Evolutionary conservation across 192 early-diverging fungal genomes (phyloP).

Genomic region (Coemansia sp.): DNA sequence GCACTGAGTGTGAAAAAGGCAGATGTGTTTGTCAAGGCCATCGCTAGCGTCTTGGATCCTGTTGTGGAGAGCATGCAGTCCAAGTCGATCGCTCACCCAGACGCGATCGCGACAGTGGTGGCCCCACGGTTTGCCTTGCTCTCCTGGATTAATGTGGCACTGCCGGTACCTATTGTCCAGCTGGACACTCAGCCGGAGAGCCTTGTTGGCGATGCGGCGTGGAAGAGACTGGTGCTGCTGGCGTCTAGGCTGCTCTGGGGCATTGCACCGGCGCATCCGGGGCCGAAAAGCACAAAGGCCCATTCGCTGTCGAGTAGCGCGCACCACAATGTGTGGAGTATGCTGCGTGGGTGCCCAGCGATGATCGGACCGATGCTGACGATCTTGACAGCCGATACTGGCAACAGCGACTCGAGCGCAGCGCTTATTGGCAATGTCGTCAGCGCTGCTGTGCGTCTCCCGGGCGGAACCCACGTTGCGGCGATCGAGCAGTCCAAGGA

Average conservation of each 20-base stretch:
- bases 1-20: slow-evolving; percentile 60
- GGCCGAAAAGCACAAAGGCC: slow-evolving; percentile 14
- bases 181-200: slow-evolving; percentile 54
- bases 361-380: slow-evolving; percentile 47
- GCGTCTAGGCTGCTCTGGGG: slow-evolving; percentile 57
- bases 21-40: slow-evolving; percentile 54
- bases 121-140: slow-evolving; percentile 60
- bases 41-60: slow-evolving; percentile 50
- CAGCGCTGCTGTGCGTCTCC: slow-evolving; percentile 56
- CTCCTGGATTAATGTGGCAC: slow-evolving; percentile 60
- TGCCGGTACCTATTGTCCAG: slow-evolving; percentile 36
- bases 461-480: slow-evolving; percentile 12
- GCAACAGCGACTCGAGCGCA: slow-evolving; percentile 45
- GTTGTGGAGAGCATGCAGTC: slow-evolving; percentile 50
- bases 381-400: slow-evolving; percentile 39
- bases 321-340: slow-evolving; percentile 46
- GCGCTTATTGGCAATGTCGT: slow-evolving; percentile 64
- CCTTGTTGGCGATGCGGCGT: slow-evolving; percentile 48
- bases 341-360: slow-evolving; percentile 43
- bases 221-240: slow-evolving; percentile 54
- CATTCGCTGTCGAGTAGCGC: slow-evolving; percentile 35
- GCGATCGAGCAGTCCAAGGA: slow-evolving; percentile 46
- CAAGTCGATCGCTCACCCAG: slow-evolving; percentile 26
- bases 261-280: slow-evolving; percentile 49
- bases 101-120: slow-evolving; percentile 50